phyloP scores from a whole-genome alignment of 202 grass and related monocot genomes.

The Hordeum pubiflorum region DNA sequence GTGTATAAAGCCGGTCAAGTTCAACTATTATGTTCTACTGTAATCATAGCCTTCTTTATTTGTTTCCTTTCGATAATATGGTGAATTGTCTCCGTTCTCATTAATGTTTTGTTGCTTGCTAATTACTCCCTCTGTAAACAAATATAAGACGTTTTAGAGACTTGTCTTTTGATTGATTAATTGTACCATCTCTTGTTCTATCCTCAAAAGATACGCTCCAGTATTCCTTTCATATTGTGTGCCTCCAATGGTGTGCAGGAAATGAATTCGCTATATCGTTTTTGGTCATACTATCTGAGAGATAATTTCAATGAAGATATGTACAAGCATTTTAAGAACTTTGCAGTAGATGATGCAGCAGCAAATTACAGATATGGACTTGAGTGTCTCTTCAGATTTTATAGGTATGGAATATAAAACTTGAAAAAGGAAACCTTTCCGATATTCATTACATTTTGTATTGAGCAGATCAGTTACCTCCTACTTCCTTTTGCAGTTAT shows the following conservation, averaged over 20 bases:
- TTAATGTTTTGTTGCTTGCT: constrained; percentile 16
- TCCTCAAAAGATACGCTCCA: not conserved
- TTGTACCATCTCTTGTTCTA: not conserved
- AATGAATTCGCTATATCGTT: constrained; percentile 97
- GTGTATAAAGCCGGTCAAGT: not conserved
- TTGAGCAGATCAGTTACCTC: not conserved
- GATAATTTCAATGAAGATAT: constrained; percentile 87
- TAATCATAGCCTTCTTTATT: not conserved
- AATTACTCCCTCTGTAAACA: not conserved
- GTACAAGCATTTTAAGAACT: constrained; percentile 84
- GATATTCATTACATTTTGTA: not conserved
- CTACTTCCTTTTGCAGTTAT: constrained; percentile 59
- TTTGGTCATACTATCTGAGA: constrained; percentile 97
- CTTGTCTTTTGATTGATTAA: not conserved
- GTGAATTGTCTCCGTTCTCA: not conserved
- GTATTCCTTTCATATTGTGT: constrained; percentile 19
- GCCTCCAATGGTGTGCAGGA: constrained; percentile 51
- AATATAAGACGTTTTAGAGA: too few species aligned
- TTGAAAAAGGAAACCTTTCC: not conserved
- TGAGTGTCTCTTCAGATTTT: constrained; percentile 98
- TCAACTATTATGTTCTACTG: not conserved
- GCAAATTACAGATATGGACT: constrained; percentile 90
- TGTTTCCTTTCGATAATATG: not conserved
- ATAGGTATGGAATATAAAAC: constrained; percentile 46
- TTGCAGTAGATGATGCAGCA: constrained; percentile 75